These are phyloP conservation scores for Trametes sp. DNA, from an alignment of 1,284 basidiomycete genomes.

Conservation along the genomic window DNA sequence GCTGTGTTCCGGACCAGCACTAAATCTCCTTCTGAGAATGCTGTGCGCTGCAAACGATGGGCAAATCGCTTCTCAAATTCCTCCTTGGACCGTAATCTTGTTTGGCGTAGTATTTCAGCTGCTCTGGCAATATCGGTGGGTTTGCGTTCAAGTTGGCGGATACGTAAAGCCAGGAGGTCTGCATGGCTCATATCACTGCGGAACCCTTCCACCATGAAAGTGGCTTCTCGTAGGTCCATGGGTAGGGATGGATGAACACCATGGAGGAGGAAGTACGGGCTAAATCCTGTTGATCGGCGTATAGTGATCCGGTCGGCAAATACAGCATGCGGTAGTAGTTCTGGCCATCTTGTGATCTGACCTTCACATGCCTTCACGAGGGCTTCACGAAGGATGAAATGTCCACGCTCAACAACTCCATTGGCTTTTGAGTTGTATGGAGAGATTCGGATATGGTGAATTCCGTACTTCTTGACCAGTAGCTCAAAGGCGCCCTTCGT, in stretches of 20 bases:
- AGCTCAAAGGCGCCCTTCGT: not conserved
- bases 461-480: conserved; percentile 6
- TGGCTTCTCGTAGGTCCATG: conserved; percentile 15
- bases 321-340: not conserved
- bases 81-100: conserved; percentile 3
- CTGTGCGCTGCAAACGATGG: not conserved
- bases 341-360: conserved; percentile 3
- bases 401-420: conserved; percentile 6
- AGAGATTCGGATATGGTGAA: conserved; percentile 22
- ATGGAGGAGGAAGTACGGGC: conserved; percentile 18
- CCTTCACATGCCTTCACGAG: conserved; percentile 20
- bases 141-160: conserved; percentile 1
- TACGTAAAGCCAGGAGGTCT: conserved; percentile 9
- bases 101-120: not conserved
- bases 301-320: conserved; percentile 10
- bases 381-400: conserved; percentile 21
- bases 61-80: conserved; percentile 10
- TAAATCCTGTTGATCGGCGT: conserved; percentile 10
- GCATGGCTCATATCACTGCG: not conserved
- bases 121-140: not conserved
- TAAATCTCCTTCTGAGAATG: not conserved
- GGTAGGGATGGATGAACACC: conserved; percentile 17
- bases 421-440: conserved; percentile 24
- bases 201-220: conserved; percentile 15
- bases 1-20: conserved; percentile 4